These are phyloP conservation scores for Lentinula detonsa DNA, from an alignment of 768 basidiomycete species.

Conservation along the genomic window DNA sequence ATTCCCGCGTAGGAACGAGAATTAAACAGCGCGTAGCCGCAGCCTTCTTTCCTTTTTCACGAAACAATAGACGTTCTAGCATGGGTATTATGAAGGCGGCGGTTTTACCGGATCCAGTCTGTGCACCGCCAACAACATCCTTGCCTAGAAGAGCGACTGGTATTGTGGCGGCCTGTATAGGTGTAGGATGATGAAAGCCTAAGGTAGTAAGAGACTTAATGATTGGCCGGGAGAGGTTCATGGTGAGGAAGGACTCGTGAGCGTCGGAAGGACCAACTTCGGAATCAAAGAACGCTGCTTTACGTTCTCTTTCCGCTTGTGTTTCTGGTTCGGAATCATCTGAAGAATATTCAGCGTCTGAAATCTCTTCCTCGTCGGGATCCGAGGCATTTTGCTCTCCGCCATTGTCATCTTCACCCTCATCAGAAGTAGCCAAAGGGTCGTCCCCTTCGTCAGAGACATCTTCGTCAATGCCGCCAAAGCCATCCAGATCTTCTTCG, in stretches of 20 bases:
- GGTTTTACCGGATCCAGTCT: slow-evolving; percentile 98
- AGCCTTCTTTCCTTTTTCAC: slow-evolving; percentile 83
- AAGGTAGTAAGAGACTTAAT: slow-evolving; percentile 85
- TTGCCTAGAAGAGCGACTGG: slow-evolving; percentile 92
- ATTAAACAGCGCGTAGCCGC: slow-evolving; percentile 87
- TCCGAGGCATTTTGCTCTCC: slow-evolving; percentile 18
- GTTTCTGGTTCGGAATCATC: slow-evolving; percentile 54
- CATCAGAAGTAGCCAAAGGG: slow-evolving; percentile 21
- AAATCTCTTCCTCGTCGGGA: slow-evolving; percentile 5
- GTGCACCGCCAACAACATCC: slow-evolving; percentile 92
- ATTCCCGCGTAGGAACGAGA: slow-evolving; percentile 90
- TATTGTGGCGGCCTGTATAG: slow-evolving; percentile 92
- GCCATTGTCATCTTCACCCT: slow-evolving; percentile 24
- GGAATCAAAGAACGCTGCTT: slow-evolving; percentile 84
- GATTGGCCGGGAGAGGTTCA: slow-evolving; percentile 94
- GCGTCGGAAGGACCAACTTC: slow-evolving; percentile 38
- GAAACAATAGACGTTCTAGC: slow-evolving; percentile 85
- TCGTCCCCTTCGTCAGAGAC: slow-evolving; percentile 26
- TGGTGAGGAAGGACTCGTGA: slow-evolving; percentile 81
- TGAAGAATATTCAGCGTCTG: slow-evolving; percentile 12
- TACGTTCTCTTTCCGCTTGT: slow-evolving; percentile 66
- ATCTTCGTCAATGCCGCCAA: slow-evolving; percentile 17
- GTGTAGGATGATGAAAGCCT: slow-evolving; percentile 81
- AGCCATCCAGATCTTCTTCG: slow-evolving; percentile 22
- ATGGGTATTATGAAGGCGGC: slow-evolving; percentile 96